Base-by-base conservation (phyloP, 352 stramenopile species). In the Thalassiosira exigua region DNA sequence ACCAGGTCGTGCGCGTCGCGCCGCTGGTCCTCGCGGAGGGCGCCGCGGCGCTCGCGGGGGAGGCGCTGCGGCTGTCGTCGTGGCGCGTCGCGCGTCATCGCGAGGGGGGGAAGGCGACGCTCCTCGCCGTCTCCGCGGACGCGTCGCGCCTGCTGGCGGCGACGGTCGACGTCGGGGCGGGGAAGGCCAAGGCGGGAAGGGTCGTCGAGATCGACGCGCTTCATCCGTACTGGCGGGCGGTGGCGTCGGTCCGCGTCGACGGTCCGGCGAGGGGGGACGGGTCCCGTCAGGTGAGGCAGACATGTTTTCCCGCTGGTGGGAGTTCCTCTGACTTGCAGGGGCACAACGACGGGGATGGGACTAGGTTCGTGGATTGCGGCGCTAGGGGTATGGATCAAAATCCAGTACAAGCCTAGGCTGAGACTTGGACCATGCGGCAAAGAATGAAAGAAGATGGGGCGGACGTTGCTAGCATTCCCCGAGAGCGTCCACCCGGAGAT, bases 241-340 rank as follows among this genome's bases (percentile, higher is more conserved):
- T 81, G 41, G 41, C 57, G 24, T 71, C 64, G 12, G 75, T 81
- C 36, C 41, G 26, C n/a, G 44, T 75, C 0, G 66, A 67, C 21
- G 17, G 42, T 57, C 7, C 14, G 5, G 4, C 4, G 50, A n/a
- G 27, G 22, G 30, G 7, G 29, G 52, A 5, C 30, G 39, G 1
- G 21, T 46, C 53, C 4, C 21, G n/a, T n/a, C n/a, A n/a, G n/a
- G n/a, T n/a, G n/a, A n/a, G n/a, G n/a, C n/a, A n/a, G n/a, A n/a
- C n/a, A n/a, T n/a, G n/a, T n/a, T n/a, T n/a, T n/a, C n/a, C n/a
- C n/a, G n/a, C n/a, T n/a, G n/a, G n/a, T n/a, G n/a, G n/a, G n/a
- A n/a, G n/a, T n/a, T n/a, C n/a, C n/a, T n/a, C n/a, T n/a, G n/a
- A n/a, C n/a, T n/a, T n/a, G n/a, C n/a, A n/a, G n/a, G n/a, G n/a